Evolutionary conservation across 169 alveolate genomes (phyloP), one percentile per base, ranked within the genome.

Genomic region (Amoebophrya sp.): DNA sequence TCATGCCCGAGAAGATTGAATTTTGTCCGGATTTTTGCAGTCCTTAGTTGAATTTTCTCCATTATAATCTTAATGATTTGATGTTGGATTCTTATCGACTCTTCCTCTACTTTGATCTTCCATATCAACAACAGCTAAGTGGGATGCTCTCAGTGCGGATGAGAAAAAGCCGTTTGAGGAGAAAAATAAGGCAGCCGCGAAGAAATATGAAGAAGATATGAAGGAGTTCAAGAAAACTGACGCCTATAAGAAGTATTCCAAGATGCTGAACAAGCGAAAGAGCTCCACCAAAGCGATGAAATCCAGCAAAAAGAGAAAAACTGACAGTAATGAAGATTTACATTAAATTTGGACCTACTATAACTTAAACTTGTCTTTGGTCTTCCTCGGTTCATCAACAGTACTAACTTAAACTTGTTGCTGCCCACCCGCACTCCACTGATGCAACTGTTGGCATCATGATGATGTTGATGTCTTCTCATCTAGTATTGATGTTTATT

Each of bases 181-280:
- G 83, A 65, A 65, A 36, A 29, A 65, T 36, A 65, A 65, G 33
- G 83, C 18, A 36, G 39, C n/a, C 38, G 2, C 83, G 12, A 36
- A 1, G 33, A 65, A 65, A 26, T 65, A 65, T 26, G 83, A 65
- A 26, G 83, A 29, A 36, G 83, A 65, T 36, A 65, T 65, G 83
- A 65, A 65, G 83, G 83, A 65, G 83, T 65, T 65, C n/a, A 65
- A 65, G 83, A 65, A 65, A 26, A 65, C 83, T 29, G 39, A 29
- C 12, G 83, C 18, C 38, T 65, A 12, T 36, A 65, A 65, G 83
- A 65, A 65, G 83, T 65, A 26, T 36, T 26, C 18, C 83, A 65
- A 65, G 83, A 36, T 26, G 39, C 18, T 12, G 18, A 47, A 65
- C 3, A 65, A 65, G 83, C 83, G 83, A 6, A 36, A 29, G 26